Base-by-base conservation (phyloP, 208 protist genomes). In the Trypanosoma rangeli region DNA sequence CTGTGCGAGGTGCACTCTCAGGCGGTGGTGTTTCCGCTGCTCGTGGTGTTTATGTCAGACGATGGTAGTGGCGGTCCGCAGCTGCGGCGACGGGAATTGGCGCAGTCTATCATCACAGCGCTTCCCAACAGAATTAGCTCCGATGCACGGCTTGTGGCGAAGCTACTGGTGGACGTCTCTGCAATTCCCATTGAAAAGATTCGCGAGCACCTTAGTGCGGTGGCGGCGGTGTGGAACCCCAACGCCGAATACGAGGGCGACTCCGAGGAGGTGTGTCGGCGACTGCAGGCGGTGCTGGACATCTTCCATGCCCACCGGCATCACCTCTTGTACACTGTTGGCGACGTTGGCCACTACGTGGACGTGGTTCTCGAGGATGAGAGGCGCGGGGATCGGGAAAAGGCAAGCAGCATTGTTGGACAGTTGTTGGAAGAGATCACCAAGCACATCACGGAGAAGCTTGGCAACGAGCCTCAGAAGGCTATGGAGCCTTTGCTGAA, bases 1-100 rank as follows among this genome's bases (percentile, higher is more conserved):
- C 79, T 99, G 54, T 98, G 98, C 56, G 87, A 96, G 73, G 83
- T 89, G 68, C 99, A 99, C 83, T 98, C 99, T 18, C 99, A 99
- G 80, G 98, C 98, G 1, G 88, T 99, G 28, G 91, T 99, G 29
- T 99, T 99, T 83, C 98, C 99, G 42, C 84, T 99, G 5, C 98
- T 99, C 37, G 99, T 99, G 7, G 97, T 98, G 20, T 82, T 89
- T 69, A 92, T 97, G 79, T 87, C 87, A 2, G 87, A 92, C 70
- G 86, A 88, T 60, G 76, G 56, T 46, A 64, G 18, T 28, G 44
- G 56, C 13, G 26, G 63, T n/a, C 29, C 66, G 29, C 71, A 71
- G 69, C 64, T 59, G 42, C 84, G 83, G 42, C 82, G 88, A 68
- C 82, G 86, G 37, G 82, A 86, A 49, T 74, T 89, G 9, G 87